phyloP scores from a whole-genome alignment of 768 basidiomycete species.

The Galerina sulciceps region DNA sequence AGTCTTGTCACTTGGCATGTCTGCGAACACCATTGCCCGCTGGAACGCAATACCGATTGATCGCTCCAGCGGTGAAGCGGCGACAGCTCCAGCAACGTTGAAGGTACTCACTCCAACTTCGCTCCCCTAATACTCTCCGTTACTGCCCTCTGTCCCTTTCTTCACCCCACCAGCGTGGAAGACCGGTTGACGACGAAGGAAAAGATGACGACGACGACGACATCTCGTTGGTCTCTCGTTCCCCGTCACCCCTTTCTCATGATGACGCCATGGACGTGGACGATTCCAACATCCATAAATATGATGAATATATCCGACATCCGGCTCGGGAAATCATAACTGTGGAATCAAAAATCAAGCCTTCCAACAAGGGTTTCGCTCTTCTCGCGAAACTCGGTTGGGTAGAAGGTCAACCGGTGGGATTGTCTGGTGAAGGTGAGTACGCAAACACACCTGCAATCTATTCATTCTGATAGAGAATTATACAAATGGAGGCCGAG shows the following conservation, averaged over 20 bases:
- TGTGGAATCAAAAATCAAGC: constrained; percentile 80
- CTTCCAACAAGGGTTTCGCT: constrained; percentile 79
- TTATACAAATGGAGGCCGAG: constrained; percentile 72
- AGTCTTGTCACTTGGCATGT: constrained; percentile 48
- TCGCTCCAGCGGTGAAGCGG: constrained; percentile 30
- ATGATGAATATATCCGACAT: constrained; percentile 65
- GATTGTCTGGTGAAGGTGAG: constrained; percentile 75
- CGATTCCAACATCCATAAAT: constrained; percentile 49
- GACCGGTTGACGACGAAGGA: constrained; percentile 54
- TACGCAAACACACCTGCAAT: constrained; percentile 1
- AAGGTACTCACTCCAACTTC: constrained; percentile 75
- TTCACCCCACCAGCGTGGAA: constrained; percentile 65
- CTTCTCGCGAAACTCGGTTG: constrained; percentile 85
- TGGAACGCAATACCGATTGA: constrained; percentile 73
- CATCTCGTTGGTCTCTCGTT: constrained; percentile 73
- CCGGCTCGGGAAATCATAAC: constrained; percentile 70
- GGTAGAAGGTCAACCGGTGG: constrained; percentile 79
- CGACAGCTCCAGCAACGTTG: constrained; percentile 27
- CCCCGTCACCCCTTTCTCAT: constrained; percentile 63
- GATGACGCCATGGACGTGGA: constrained; percentile 59
- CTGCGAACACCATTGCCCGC: constrained; percentile 62
- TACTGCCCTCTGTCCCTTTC: constrained; percentile 60
- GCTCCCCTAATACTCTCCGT: constrained; percentile 44
- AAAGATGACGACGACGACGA: constrained; percentile 67
- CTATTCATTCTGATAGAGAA: neutral